Conservation (phyloP, 805 yeast species). For the Phaffomyces antillensis region DNA sequence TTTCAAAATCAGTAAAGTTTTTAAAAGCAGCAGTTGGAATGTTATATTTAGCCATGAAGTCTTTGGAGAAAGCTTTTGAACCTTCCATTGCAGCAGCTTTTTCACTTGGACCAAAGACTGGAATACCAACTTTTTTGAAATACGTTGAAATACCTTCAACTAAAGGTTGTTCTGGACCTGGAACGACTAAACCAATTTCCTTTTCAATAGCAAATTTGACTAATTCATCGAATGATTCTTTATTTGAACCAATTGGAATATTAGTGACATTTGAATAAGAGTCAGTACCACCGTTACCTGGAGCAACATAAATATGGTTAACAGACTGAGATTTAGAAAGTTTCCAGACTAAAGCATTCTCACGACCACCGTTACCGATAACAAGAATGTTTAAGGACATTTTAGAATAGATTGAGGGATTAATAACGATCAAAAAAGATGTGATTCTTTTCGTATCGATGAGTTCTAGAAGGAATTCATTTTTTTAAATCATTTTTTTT, state of each 20-base stretch:
- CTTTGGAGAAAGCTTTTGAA: constrained; percentile 89
- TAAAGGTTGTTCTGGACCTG: constrained; percentile 99
- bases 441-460: neutral
- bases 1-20: constrained; percentile 70
- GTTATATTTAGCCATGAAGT: constrained; percentile 83
- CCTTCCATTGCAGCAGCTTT: constrained; percentile 95
- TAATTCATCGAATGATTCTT: constrained; percentile 60
- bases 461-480: neutral
- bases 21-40: constrained; percentile 93
- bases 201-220: constrained; percentile 69
- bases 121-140: constrained; percentile 79
- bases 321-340: constrained; percentile 73
- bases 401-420: neutral
- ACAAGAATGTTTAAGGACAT: constrained; percentile 60
- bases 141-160: constrained; percentile 82
- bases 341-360: constrained; percentile 94
- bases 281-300: constrained; percentile 94
- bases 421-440: neutral
- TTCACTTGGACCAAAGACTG: constrained; percentile 94
- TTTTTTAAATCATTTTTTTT: constrained; percentile 1
- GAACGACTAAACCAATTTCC: constrained; percentile 67
- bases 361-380: constrained; percentile 98
- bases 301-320: constrained; percentile 76
- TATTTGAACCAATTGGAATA: constrained; percentile 57
- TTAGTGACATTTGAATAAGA: constrained; percentile 53